phyloP scores from a whole-genome alignment of 2,329 filamentous ascomycete species.

The Exserohilum turcica region DNA sequence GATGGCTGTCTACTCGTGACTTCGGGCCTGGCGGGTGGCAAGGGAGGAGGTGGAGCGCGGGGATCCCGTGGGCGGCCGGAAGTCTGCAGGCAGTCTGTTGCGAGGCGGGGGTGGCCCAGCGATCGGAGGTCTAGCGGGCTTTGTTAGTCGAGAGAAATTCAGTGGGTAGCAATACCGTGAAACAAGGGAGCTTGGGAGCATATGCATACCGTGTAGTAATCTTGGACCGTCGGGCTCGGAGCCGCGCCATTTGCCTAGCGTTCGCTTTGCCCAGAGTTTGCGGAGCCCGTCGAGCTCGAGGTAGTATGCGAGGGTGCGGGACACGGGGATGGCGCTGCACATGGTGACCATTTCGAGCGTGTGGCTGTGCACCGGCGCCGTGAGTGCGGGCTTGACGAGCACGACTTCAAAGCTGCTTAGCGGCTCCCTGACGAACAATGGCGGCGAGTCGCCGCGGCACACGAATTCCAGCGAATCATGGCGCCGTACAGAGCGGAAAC shows the following conservation, averaged over 20 bases:
- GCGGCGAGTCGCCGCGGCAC: slow-evolving; percentile 8
- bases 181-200: background rate
- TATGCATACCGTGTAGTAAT: slow-evolving; percentile 28
- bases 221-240: slow-evolving; percentile 29
- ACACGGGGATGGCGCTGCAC: slow-evolving; percentile 28
- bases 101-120: background rate
- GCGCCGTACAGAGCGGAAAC: slow-evolving; percentile 9
- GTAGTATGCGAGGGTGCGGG: slow-evolving; percentile 26
- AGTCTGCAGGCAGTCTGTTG: background rate
- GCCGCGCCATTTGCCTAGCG: slow-evolving; percentile 28
- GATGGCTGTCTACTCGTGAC: background rate
- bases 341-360: slow-evolving; percentile 23
- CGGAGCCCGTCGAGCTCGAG: slow-evolving; percentile 30
- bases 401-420: slow-evolving; percentile 30
- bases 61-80: background rate
- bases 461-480: slow-evolving; percentile 12
- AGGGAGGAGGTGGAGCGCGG: no score
- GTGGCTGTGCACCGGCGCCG: slow-evolving; percentile 24
- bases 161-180: background rate
- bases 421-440: slow-evolving; percentile 10
- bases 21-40: background rate
- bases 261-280: slow-evolving; percentile 31
- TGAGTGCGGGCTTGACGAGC: slow-evolving; percentile 27
- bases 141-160: slow-evolving; percentile 2
- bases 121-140: slow-evolving; percentile 24